A percentile compares a stretch with the other conserved stretches of the same genome.
phyloP scores from a whole-genome alignment of 129 eudicot genomes.

The Helichrysum umbraculigerum region DNA sequence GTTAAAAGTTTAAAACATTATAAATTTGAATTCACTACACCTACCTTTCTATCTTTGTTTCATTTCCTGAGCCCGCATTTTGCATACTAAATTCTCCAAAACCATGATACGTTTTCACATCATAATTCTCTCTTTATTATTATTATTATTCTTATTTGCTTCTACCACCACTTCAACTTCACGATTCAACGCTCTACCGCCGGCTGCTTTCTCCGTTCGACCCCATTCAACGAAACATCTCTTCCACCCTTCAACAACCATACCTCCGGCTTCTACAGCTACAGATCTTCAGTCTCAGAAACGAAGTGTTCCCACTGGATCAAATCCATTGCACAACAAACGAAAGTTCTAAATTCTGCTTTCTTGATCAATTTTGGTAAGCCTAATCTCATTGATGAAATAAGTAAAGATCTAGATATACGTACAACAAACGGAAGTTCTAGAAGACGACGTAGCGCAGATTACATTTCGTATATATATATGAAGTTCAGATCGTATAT shows the following conservation, averaged over 20 bases:
- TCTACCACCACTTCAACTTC: conserved; percentile 30
- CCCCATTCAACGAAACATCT: conserved; percentile 1
- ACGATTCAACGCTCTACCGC: conserved; percentile 17
- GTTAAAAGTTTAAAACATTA: no score
- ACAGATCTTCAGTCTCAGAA: conserved; percentile 38
- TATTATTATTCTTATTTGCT: conserved; percentile 9
- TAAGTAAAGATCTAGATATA: no score
- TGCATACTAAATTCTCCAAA: conserved; percentile 26
- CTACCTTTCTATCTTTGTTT: conserved; percentile 24
- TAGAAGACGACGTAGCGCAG: not conserved
- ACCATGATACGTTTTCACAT: conserved; percentile 42
- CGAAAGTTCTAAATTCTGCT: conserved; percentile 13
- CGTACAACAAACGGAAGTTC: not conserved
- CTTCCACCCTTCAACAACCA: not conserved
- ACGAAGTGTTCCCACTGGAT: conserved; percentile 54
- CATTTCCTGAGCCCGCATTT: conserved; percentile 2
- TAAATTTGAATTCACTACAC: conserved; percentile 12
- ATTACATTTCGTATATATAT: not conserved
- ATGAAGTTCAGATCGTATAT: not conserved
- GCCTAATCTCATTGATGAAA: not conserved
- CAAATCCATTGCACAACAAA: conserved; percentile 64
- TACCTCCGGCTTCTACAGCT: conserved; percentile 17
- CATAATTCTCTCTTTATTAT: conserved; percentile 32
- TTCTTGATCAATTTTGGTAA: not conserved
- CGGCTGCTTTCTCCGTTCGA: conserved; percentile 26